Evolutionary conservation across 345 rosid genomes (phyloP), one percentile per base, ranked within the genome.

Genomic region (Acer yangbiense): DNA sequence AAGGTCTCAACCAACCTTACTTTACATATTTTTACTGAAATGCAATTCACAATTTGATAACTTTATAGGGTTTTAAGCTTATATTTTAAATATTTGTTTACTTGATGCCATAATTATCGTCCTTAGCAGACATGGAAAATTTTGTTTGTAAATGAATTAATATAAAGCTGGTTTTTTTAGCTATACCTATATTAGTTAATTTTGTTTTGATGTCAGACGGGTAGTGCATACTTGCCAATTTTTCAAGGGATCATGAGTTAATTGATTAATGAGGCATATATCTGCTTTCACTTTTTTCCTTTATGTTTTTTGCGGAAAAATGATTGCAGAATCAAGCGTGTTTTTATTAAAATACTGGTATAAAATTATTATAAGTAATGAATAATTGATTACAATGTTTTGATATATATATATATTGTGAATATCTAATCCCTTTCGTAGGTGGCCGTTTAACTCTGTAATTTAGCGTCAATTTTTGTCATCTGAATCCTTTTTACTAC

Each of bases 1-100:
- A 82, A 86, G 82, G 98, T 90, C 4, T 1, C 63, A 67, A 12
- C 17, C 55, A 52, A 58, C 44, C 50, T 11, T 46, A 46, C 50
- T 46, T 46, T 46, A 9, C n/a, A 71, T 61, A 27, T 17, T 54
- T 52, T 71, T 4, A 27, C 18, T 54, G 63, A 18, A 32, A 57
- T 46, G 10, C 50, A 46, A 46, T 46, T 46, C 50, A 46, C 3
- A 1, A 9, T 10, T 46, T 46, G 3, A 46, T 46, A 46, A 1
- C 50, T 46, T 46, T 46, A 46, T 2, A 46, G 50, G 50, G 13
- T 10, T 46, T 44, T 46, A 10, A 46, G 50, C 50, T 46, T 46
- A 46, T 46, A 46, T 43, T 43, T 43, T 7, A 7, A 43, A 43
- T 43, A 43, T 46, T 66, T 62, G 25, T 27, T 52, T 17, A 27